Base-by-base conservation (phyloP, 805 yeast genomes). In the Hanseniaspora valbyensis region DNA sequence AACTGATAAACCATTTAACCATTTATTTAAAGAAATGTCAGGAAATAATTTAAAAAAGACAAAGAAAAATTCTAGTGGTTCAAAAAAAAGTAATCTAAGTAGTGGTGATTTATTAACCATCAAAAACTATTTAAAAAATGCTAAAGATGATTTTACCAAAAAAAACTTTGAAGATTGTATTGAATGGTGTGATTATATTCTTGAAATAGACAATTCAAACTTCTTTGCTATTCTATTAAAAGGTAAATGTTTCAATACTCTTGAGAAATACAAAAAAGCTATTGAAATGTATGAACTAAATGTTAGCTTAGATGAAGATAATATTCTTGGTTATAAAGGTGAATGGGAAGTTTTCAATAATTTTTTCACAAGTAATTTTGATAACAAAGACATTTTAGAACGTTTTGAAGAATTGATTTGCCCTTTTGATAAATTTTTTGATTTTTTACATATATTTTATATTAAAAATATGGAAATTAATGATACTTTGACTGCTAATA, bases 271-370 rank as follows among this genome's bases (percentile, higher is more conserved):
- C 4, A 58, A 60, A 1, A 57, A 62, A 3, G 80, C 85, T 0
- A 54, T 65, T 12, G 55, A 54, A 24, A 62, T 73, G 10, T 81
- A 80, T 57, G 57, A 58, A 28, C 59, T 58, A 19, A 88, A 88
- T 0, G 72, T 77, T 2, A 57, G 61, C 5, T 46, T 79, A 1
- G 74, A 77, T 26, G 72, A 76, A 0, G 67, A 68, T 1, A 76
- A 80, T 45, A 55, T 78, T 1, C 62, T 75, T 24, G 94, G 88
- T 0, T 89, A 92, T 94, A 86, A 84, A 59, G 97, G 97, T 1
- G 70, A 81, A 53, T 65, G 78, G 53, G 73, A 76, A 43, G 62
- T 77, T 0, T 54, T 63, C 12, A 55, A 55, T 36, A 32, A 34
- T 10, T 52, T 42, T 37, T 25, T 22, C 25, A 53, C 49, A 29